Evolutionary conservation across 805 yeast species (phyloP), one percentile per base, ranked within the genome.

Genomic region (Saturnispora sekii): DNA sequence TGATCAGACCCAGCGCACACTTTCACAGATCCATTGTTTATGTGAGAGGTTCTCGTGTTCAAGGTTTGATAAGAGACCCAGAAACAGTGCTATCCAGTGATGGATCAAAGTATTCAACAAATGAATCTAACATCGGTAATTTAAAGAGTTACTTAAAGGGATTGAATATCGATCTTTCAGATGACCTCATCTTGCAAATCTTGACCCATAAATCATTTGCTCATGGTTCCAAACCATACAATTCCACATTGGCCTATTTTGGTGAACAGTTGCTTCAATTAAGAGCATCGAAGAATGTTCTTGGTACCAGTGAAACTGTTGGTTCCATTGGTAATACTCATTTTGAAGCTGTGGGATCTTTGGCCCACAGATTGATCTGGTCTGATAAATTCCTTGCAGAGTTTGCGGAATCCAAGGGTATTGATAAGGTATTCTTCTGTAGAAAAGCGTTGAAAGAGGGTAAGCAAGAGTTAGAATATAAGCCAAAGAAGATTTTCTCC

Each of bases 201-300:
- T 67, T 89, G 55, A 89, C 97, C 5, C 97, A 90, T 67, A 90
- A 90, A 66, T 85, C 96, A 17, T 90, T 88, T 70, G 95, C 94
- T 5, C 94, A 86, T 65, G 97, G 96, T 9, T 69, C 75, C 50
- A 78, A 81, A 55, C 96, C 97, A 7, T 86, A 84, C 66, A 90
- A 89, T 65, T 96, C 88, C 60, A 84, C 82, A 61, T 69, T 90
- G 54, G 71, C 86, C 15, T 73, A 81, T 37, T 66, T 86, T 60
- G 97, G 94, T 14, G 59, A 73, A 32, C 81, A 80, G 57, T 65
- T 79, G 53, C 61, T 82, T 51, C 78, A 77, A 57, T 66, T 72
- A 41, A 60, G 56, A 44, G 62, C 70, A 35, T 69, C 77, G 31
- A 73, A 74, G 54, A 58, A 58, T 47, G 74, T 70, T 53, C 65